Conservation (phyloP, 2,329 filamentous ascomycete species). For the Westerdykella sp. region DNA sequence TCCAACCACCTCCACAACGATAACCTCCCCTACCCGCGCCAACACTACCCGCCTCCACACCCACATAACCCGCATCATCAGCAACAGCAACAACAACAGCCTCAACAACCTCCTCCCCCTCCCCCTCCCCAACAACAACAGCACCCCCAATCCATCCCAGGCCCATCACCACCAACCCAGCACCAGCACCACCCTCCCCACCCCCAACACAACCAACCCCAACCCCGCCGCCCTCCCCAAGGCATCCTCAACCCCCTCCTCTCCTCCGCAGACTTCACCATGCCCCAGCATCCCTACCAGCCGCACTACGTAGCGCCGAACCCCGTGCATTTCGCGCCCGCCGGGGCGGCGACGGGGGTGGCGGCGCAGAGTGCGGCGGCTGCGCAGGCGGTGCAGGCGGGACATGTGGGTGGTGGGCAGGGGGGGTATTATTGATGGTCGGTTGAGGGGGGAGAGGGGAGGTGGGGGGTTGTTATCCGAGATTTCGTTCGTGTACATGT, state of each 20-base stretch:
- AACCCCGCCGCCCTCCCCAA: slow-evolving; percentile 34
- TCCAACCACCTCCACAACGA: slow-evolving; percentile 3
- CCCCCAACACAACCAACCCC: slow-evolving; percentile 9
- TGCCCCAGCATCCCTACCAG: slow-evolving; percentile 75
- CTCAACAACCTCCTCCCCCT: background rate
- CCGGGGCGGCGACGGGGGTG: background rate
- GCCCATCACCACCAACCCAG: slow-evolving; percentile 5
- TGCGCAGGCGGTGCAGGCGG: too few species aligned
- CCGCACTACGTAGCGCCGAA: slow-evolving; percentile 69
- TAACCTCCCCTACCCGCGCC: background rate
- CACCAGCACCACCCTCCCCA: slow-evolving; percentile 10
- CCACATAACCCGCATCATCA: background rate
- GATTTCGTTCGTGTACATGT: too few species aligned
- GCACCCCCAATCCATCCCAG: background rate
- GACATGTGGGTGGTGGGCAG: too few species aligned
- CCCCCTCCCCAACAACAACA: background rate
- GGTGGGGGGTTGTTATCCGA: too few species aligned
- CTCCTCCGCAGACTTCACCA: slow-evolving; percentile 65
- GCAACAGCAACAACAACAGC: background rate
- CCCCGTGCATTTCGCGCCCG: slow-evolving; percentile 18
- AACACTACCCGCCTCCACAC: slow-evolving; percentile 4
- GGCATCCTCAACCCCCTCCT: slow-evolving; percentile 65
- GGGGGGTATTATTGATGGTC: too few species aligned
- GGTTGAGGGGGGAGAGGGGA: too few species aligned
- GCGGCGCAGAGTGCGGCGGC: too few species aligned